Percentiles rank a stretch among this genome's conserved stretches.
Evolutionary conservation across 331 rosid genomes (phyloP).

Genomic region (Pyracantha coccinea): DNA sequence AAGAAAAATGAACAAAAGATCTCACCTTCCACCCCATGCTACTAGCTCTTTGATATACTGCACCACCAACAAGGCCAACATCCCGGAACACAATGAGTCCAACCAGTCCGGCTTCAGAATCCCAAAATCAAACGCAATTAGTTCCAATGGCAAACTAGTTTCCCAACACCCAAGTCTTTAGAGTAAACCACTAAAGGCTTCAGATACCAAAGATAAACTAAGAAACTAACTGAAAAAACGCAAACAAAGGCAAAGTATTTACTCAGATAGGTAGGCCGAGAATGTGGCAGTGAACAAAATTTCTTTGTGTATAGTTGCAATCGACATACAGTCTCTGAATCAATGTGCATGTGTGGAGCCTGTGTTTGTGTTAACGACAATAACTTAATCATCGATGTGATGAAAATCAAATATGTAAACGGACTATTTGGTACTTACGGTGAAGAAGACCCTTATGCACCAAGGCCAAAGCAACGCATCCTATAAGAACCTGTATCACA

Average conservation of each 20-base stretch:
- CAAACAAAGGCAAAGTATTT: neutral
- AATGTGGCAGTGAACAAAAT: no score
- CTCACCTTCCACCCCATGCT: conserved; percentile 84
- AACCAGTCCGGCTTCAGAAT: conserved; percentile 77
- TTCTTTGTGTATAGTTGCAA: no score
- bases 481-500: conserved; percentile 73
- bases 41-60: conserved; percentile 65
- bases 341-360: neutral
- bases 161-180: neutral
- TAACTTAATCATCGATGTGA: neutral
- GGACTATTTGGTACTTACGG: conserved; percentile 65
- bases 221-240: neutral
- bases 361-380: neutral
- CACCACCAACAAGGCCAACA: conserved; percentile 67
- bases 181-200: neutral
- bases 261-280: no score
- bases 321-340: neutral
- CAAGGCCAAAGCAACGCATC: conserved; percentile 89
- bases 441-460: conserved; percentile 77
- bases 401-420: neutral
- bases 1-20: neutral
- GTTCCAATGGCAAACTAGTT: neutral
- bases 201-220: neutral
- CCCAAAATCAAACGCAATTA: conserved; percentile 14
- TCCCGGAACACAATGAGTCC: conserved; percentile 82